These are phyloP conservation scores for Trichoderma harzianum DNA, from an alignment of 2,329 filamentous ascomycete genomes.

Conservation along the genomic window DNA sequence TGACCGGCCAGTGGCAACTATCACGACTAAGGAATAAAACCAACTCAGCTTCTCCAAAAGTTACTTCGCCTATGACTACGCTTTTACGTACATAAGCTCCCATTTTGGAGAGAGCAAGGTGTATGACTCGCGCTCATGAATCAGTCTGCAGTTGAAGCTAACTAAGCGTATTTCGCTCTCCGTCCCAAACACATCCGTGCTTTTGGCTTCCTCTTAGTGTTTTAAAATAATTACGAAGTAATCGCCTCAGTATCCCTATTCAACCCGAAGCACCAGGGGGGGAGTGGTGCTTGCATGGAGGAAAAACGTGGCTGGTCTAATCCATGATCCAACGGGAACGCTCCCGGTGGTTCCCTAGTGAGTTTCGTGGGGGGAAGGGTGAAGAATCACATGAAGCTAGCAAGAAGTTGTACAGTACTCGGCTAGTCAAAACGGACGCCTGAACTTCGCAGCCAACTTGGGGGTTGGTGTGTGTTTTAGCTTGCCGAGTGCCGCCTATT, in stretches of 20 bases:
- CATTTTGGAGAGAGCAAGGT: background rate
- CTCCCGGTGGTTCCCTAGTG: background rate
- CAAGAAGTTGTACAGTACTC: background rate
- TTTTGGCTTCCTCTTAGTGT: constrained; percentile 1
- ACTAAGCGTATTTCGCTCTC: background rate
- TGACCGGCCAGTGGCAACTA: background rate
- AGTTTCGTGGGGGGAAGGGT: background rate
- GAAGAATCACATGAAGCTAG: background rate
- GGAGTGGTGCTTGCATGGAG: background rate
- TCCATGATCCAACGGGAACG: constrained; percentile 12
- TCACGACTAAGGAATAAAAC: background rate
- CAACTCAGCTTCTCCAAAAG: background rate
- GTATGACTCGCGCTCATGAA: constrained; percentile 11
- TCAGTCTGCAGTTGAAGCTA: background rate
- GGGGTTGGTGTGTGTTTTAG: background rate
- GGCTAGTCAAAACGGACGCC: background rate
- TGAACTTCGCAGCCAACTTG: background rate
- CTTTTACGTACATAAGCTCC: background rate
- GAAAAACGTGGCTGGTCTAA: constrained; percentile 5
- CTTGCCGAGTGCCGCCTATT: background rate
- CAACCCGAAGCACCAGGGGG: background rate
- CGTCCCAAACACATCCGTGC: background rate
- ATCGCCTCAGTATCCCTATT: background rate
- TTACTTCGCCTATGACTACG: background rate
- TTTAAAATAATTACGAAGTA: background rate